Conservation (phyloP, 768 basidiomycete genomes). For the Hortiboletus flavorubellus region DNA sequence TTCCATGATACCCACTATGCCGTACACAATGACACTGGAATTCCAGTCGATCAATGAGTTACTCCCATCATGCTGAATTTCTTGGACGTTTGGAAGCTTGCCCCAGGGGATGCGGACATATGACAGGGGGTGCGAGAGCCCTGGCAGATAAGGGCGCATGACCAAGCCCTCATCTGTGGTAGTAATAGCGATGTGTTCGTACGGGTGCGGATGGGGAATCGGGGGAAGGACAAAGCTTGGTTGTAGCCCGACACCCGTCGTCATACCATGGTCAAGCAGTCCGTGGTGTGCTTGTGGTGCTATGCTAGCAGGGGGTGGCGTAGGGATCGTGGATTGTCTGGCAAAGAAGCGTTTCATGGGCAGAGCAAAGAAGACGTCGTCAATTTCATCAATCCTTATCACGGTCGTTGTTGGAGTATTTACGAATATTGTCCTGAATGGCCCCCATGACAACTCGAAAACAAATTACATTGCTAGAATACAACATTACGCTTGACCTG, state of each 20-base stretch:
- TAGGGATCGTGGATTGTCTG: conserved; percentile 16
- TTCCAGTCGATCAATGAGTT: conserved; percentile 48
- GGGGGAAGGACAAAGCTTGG: conserved; percentile 65
- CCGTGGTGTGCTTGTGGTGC: background rate
- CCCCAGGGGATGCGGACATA: conserved; percentile 60
- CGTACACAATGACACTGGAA: conserved; percentile 60
- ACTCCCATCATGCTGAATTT: conserved; percentile 38
- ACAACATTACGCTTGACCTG: conserved; percentile 29
- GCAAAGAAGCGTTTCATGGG: conserved; percentile 34
- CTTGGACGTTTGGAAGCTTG: conserved; percentile 51
- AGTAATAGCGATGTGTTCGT: conserved; percentile 64
- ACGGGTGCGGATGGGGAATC: conserved; percentile 70
- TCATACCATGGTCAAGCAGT: conserved; percentile 5
- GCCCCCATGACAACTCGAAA: background rate
- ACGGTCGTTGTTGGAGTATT: background rate
- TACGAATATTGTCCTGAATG: background rate
- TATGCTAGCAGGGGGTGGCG: background rate
- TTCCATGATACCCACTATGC: conserved; percentile 71
- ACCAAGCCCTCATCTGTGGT: conserved; percentile 61
- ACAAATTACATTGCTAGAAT: conserved; percentile 21
- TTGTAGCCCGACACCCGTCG: conserved; percentile 37
- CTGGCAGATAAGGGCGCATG: conserved; percentile 53
- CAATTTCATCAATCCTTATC: background rate
- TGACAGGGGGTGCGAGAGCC: conserved; percentile 22
- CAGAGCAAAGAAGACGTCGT: background rate